Conservation (phyloP, 2,329 filamentous ascomycete species). For the Botrytis fabae region DNA sequence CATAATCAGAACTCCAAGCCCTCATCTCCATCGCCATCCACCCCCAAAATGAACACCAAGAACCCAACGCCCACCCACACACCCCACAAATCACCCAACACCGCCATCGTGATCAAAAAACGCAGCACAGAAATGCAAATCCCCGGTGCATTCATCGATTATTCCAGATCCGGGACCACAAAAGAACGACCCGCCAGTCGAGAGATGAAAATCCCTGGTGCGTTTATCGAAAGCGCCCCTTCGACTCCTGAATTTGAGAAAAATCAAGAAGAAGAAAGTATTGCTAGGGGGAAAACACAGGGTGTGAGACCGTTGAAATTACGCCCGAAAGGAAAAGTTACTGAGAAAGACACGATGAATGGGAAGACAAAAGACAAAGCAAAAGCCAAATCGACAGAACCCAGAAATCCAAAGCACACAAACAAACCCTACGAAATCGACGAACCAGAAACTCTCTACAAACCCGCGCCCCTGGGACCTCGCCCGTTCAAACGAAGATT, state of each 20-base stretch:
- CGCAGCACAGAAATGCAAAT: constrained; percentile 18
- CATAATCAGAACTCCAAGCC: not conserved
- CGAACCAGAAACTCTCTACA: constrained; percentile 1
- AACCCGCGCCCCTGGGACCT: constrained; percentile 4
- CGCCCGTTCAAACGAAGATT: constrained; percentile 12
- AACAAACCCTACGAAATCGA: not conserved
- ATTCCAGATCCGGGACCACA: not conserved
- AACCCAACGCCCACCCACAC: not conserved
- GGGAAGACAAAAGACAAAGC: not conserved
- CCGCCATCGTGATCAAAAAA: not conserved
- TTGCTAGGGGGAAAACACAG: not conserved
- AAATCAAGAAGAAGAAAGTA: constrained; percentile 28
- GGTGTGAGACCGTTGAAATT: not conserved
- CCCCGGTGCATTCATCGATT: constrained; percentile 14
- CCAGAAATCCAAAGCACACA: not conserved
- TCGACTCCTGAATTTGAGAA: constrained; percentile 24
- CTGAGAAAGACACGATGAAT: not conserved
- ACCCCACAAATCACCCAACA: not conserved
- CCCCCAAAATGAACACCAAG: not conserved
- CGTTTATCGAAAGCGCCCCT: constrained; percentile 25
- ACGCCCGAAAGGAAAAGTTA: not conserved
- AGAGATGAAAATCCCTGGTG: constrained; percentile 30
- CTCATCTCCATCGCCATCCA: too few species aligned
- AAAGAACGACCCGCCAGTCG: not conserved
- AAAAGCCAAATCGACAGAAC: not conserved